Percentiles rank a stretch among this genome's conserved stretches.
Conservation (phyloP, 768 basidiomycete species). For the Suillus plorans region DNA sequence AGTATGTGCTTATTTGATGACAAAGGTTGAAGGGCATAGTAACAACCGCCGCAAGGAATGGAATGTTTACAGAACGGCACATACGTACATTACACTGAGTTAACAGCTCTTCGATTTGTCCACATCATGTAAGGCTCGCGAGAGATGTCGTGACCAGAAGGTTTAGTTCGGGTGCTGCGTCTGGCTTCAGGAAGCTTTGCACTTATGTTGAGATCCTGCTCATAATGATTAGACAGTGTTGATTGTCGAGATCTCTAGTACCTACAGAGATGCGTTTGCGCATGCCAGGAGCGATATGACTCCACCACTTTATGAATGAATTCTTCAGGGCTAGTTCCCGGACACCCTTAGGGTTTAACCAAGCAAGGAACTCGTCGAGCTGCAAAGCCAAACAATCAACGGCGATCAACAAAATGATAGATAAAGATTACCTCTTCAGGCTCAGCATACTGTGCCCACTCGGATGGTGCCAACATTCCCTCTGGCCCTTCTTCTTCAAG, state of each 20-base stretch:
- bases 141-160: constrained; percentile 57
- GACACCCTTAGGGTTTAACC: constrained; percentile 91
- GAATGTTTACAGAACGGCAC: neutral
- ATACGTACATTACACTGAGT: constrained; percentile 24
- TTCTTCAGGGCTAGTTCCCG: constrained; percentile 83
- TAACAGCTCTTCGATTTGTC: constrained; percentile 76
- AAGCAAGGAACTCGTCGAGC: constrained; percentile 81
- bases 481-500: constrained; percentile 80
- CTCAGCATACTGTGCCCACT: constrained; percentile 92
- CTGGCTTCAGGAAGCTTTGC: constrained; percentile 78
- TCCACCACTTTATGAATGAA: constrained; percentile 78
- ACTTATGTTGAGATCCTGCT: constrained; percentile 66
- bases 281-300: constrained; percentile 77
- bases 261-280: constrained; percentile 73
- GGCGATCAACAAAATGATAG: neutral
- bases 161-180: constrained; percentile 71
- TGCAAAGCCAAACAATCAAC: constrained; percentile 32
- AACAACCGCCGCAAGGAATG: neutral
- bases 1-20: too few relatives aligned
- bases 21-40: neutral
- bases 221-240: constrained; percentile 13
- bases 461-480: constrained; percentile 66
- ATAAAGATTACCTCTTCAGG: constrained; percentile 68
- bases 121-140: constrained; percentile 88
- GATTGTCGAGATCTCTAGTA: constrained; percentile 15